Evolutionary conservation across 2,329 filamentous ascomycete genomes (phyloP), one percentile per base, ranked within the genome.

Genomic region (Xylariaceae sp.): DNA sequence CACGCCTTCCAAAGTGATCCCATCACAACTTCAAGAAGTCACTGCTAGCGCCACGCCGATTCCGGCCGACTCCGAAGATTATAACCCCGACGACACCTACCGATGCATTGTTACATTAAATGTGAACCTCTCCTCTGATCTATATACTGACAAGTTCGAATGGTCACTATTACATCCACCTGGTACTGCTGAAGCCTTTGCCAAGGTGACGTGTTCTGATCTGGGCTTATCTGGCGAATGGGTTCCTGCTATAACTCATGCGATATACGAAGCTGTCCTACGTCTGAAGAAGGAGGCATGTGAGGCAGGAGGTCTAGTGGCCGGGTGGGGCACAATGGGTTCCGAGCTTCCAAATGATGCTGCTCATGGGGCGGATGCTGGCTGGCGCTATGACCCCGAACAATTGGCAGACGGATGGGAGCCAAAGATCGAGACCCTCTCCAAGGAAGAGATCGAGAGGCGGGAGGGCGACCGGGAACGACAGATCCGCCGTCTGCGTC

Each of bases 91-190:
- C 68, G 93, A 97, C 71, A 92, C 91, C 2, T 97, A 97, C 73
- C 86, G 94, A 42, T 97, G 94, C 70, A 88, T 97, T 64, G 87
- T 99, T 62, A 90, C 85, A 37, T 78, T 99, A 37, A 96, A 89
- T 69, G 89, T 99, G 66, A 97, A 96, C 67, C 81, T 97, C 18
- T 87, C 92, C 47, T 96, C 95, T 50, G 87, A 89, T 64, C 82
- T 97, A 10, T 97, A 97, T 72, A 95, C 91, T 3, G 94, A 99
- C 78, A 96, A 92, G 68, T 97, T 99, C 60, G 93, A 97, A 71
- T 97, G 93, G 93, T 97, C 93, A 4, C 78, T 99, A 16, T 79
- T 96, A 15, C 92, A 97, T 66, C 92, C 92, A 2, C 89, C 92
- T 1, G 93, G 93, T 18, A 92, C 93, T 35, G 91, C 94, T 0